Evolutionary conservation across 164 flowering plant genomes (phyloP).

Genomic region (Taxillus chinensis): DNA sequence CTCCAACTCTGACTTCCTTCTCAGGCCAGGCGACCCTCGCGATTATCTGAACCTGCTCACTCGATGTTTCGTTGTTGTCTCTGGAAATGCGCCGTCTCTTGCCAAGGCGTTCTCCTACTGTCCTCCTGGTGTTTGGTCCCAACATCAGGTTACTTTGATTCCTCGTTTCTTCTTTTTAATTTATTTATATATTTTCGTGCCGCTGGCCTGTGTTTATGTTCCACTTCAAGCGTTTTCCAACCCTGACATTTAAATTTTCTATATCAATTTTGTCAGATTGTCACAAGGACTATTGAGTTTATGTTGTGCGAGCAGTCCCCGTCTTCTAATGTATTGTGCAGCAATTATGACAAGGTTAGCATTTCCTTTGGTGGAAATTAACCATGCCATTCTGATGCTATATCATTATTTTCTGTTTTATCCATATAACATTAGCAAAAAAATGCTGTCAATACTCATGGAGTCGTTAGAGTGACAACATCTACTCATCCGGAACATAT

Average conservation of each 20-base stretch:
- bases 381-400: no score
- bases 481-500: no score
- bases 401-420: no score
- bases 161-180: background rate
- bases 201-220: background rate
- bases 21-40: slow-evolving; percentile 31
- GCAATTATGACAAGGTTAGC: slow-evolving; percentile 46
- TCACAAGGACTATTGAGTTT: slow-evolving; percentile 38
- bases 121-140: slow-evolving; percentile 29
- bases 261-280: slow-evolving; percentile 34
- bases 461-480: no score
- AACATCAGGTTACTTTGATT: slow-evolving; percentile 25
- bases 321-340: slow-evolving; percentile 38
- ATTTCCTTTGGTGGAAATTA: no score
- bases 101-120: background rate
- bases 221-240: background rate
- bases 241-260: background rate
- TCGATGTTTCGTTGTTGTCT: slow-evolving; percentile 39
- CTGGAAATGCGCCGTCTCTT: slow-evolving; percentile 26
- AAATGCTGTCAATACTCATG: no score
- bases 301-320: slow-evolving; percentile 12
- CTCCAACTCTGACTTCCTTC: slow-evolving; percentile 21
- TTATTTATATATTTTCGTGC: background rate
- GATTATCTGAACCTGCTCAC: slow-evolving; percentile 39
- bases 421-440: no score